These are phyloP conservation scores for Fusarium stilboides DNA, from an alignment of 2,329 filamentous ascomycete species.

Conservation along the genomic window DNA sequence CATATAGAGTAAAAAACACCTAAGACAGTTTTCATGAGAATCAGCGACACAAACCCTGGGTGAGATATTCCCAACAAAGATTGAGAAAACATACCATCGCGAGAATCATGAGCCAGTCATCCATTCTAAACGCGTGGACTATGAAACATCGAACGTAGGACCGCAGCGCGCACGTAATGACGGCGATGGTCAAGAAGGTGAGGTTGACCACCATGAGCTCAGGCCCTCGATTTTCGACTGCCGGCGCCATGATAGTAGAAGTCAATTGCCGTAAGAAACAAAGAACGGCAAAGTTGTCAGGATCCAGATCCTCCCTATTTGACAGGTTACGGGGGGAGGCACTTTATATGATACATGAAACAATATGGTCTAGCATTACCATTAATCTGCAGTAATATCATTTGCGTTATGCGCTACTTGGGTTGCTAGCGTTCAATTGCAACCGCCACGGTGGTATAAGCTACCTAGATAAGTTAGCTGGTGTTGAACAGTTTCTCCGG, in stretches of 20 bases:
- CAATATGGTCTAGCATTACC: not conserved
- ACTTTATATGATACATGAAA: constrained; percentile 25
- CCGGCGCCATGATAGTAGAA: constrained; percentile 28
- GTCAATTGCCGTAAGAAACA: not conserved
- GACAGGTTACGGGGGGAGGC: not conserved
- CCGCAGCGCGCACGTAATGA: constrained; percentile 50
- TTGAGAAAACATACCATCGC: constrained; percentile 48
- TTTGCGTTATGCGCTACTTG: constrained; percentile 1
- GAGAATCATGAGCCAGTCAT: constrained; percentile 57
- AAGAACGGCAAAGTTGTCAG: constrained; percentile 16
- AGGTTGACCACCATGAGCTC: constrained; percentile 54
- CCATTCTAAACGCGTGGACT: constrained; percentile 54
- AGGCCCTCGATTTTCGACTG: constrained; percentile 50
- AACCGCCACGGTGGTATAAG: constrained; percentile 6
- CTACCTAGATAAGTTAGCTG: too few relatives aligned
- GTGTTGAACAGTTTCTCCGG: too few relatives aligned
- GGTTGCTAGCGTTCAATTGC: constrained; percentile 11
- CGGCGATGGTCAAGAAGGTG: constrained; percentile 46
- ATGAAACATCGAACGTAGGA: constrained; percentile 54
- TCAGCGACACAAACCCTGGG: constrained; percentile 33
- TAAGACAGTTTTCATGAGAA: constrained; percentile 48
- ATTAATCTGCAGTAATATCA: constrained; percentile 8
- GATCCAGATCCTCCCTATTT: constrained; percentile 13
- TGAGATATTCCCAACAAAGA: not conserved
- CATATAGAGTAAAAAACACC: constrained; percentile 40